Evolutionary conservation across 495 filamentous ascomycete species (phyloP).

Genomic region (Bathelium albidoporum): DNA sequence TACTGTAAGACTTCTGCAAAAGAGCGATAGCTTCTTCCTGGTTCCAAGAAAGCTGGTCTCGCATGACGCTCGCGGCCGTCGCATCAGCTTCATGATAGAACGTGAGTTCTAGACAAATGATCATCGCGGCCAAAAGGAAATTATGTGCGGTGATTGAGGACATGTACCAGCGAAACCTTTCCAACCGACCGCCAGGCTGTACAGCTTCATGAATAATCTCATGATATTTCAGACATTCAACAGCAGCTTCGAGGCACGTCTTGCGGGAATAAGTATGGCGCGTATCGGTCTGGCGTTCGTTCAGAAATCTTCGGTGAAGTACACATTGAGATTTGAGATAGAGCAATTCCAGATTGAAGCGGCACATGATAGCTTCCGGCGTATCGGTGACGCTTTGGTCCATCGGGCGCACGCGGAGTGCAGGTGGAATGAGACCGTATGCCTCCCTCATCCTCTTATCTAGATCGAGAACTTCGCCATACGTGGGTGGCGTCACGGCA

Average conservation of each 20-base stretch:
- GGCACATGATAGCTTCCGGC: constrained; percentile 30
- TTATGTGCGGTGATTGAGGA: constrained; percentile 37
- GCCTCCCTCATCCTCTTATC: constrained; percentile 31
- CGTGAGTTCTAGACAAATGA: constrained; percentile 40
- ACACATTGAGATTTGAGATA: constrained; percentile 36
- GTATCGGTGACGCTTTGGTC: constrained; percentile 33
- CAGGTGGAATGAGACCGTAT: constrained; percentile 27
- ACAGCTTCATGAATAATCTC: constrained; percentile 29
- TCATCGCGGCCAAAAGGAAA: constrained; percentile 43
- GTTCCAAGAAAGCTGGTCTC: not conserved
- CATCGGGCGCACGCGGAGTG: constrained; percentile 30
- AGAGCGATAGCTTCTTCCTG: not conserved
- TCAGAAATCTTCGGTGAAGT: constrained; percentile 37
- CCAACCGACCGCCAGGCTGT: constrained; percentile 33
- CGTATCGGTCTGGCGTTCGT: constrained; percentile 20
- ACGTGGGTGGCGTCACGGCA: constrained; percentile 25
- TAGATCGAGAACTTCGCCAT: constrained; percentile 32
- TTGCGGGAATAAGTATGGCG: constrained; percentile 28
- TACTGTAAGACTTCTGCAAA: not conserved
- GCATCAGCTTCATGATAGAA: not conserved
- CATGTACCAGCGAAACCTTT: constrained; percentile 40
- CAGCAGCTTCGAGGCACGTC: constrained; percentile 35
- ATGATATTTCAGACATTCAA: constrained; percentile 34
- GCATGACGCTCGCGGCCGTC: not conserved
- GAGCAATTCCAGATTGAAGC: constrained; percentile 34